Base-by-base conservation (phyloP, 345 rosid species). In the Acer campestre region DNA sequence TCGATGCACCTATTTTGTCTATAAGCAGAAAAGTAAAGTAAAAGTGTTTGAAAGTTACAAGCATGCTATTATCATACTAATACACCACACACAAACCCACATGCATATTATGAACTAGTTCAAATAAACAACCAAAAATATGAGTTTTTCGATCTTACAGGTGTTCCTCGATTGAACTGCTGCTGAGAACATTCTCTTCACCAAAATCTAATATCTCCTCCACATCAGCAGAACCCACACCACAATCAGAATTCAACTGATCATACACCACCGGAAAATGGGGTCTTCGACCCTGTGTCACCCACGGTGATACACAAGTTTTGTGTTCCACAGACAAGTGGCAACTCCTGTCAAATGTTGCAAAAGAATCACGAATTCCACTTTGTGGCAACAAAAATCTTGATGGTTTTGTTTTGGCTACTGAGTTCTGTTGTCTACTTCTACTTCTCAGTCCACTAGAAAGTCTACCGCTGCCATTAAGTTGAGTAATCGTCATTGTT, bases 211-310 rank as follows among this genome's bases (percentile, higher is more conserved):
- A 40, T 56, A 65, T 75, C 1, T 16, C 55, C 72, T 81, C 80
- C 65, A 79, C 51, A 74, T 83, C 79, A 23, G 80, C 62, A 49
- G 90, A 79, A 40, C 85, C 93, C 46, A 83, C 75, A 59, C 85
- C 86, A 56, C 67, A 84, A 23, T 82, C 92, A 68, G 92, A 79
- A 77, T 85, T 86, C 29, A 61, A 64, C 78, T 86, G 91, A 83
- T 77, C 84, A 69, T 18, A 66, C 76, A 66, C 81, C 49, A 77
- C 79, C 16, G 75, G 79, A 78, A 74, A 69, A 71, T 14, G 51
- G 10, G 46, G 74, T 77, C 79, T 89, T 66, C 88, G 84, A 25
- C 79, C 61, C 64, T 66, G 79, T 68, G 72, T 73, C 80, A 81
- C 78, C 70, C 79, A 71, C 1, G 87, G 87, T 22, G 82, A 84